Base-by-base conservation (phyloP, 805 yeast species). In the Wickerhamomyces mucosus region DNA sequence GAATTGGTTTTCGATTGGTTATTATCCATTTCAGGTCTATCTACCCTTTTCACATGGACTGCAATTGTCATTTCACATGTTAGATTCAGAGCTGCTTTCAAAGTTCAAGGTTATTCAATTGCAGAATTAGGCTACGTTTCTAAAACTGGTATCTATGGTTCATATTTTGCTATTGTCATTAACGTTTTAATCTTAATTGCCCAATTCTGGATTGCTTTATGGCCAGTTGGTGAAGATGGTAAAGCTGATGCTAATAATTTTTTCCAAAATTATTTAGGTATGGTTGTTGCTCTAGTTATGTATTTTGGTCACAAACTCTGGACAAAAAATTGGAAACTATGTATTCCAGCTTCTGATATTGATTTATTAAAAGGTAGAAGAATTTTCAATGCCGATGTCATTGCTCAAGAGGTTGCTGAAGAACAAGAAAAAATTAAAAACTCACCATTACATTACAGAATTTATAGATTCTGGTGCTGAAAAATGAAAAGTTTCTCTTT, bases 201-300 rank as follows among this genome's bases (percentile, higher is more conserved):
- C 3, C 81, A 75, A 48, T 73, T 76, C 51, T 76, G 80, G 77
- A 68, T 75, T 29, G 78, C 81, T 7, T 52, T 75, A 31, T 74
- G 63, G 48, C 81, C 84, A 29, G 53, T 77, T 31, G 74, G 68
- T 2, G 58, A 58, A 16, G 51, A 42, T 45, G 50, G 46, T 26
- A 53, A 49, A 34, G 63, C 59, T 3, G 53, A 58, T 36, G 61
- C 59, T 33, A 43, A 50, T 20, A 53, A 51, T 32, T 76, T 76
- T 55, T 75, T 75, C 63, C 58, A 63, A 53, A 56, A 61, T 32
- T 75, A 73, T 49, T 53, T 76, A 30, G 76, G 78, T 26, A 57
- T 56, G 6, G 55, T 53, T 16, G 63, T 68, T 23, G 54, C 67
- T 24, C 7, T 56, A 5, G 62, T 51, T 11, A 67, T 62, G 47